Evolutionary conservation across 2,329 filamentous ascomycete species (phyloP), one percentile per base, ranked within the genome.

Genomic region (Talaromyces sp.): DNA sequence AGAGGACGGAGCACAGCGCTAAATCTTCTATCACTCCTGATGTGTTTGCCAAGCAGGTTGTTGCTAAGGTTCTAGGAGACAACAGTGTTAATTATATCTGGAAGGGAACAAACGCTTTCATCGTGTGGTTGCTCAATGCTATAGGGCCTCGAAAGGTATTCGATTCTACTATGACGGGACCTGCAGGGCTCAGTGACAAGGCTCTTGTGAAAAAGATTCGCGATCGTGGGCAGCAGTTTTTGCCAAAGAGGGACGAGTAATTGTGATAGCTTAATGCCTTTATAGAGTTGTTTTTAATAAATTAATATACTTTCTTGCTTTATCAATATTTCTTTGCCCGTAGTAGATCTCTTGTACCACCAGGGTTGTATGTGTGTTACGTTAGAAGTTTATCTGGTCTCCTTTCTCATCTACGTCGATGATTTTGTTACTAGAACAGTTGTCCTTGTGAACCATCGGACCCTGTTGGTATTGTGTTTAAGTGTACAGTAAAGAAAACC

Each of bases 71-170:
- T 17, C 22, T 62, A 17, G 25, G 13, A 15, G 31, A 45, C 8
- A 33, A 43, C 3, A 56, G n/a, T 33, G 39, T 33, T 15, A 62
- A 8, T 37, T 62, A 62, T 56, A 43, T 62, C 61, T 62, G 61
- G 61, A 62, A 62, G 11, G 61, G 61, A 15, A 62, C 61, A 43
- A 62, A 62, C 31, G 61, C 61, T 54, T 56, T 62, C 10, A 54
- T 56, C 4, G 47, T 62, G 15, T 62, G 61, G 61, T 45, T 62
- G 17, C 61, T 62, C 22, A 56, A 54, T 62, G 25, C 47, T 13
- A 6, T 62, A 25, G 61, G 61, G 7, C 49, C 61, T 35, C 47
- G 61, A 3, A 62, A 62, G 25, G 61, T 62, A 7, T 62, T 62
- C 22, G 61, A 62, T 35, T 62, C 61, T 5, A 56, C 39, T 33